These are phyloP conservation scores for Cryphonectria naterciae DNA, from an alignment of 2,329 filamentous ascomycete species.

Conservation along the genomic window DNA sequence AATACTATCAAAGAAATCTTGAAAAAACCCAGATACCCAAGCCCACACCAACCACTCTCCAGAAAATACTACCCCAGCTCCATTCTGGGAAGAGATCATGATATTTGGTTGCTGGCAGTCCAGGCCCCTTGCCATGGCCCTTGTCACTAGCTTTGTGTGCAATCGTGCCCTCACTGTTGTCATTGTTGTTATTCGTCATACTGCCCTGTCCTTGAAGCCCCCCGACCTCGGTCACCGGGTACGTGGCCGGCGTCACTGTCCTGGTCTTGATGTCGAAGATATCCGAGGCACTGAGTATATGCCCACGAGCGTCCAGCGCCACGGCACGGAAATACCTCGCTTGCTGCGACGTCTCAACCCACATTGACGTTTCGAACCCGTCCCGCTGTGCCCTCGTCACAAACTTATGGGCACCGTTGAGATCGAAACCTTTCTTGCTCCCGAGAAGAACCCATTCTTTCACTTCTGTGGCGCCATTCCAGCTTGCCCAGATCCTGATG, in stretches of 20 bases:
- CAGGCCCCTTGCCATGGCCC: background rate
- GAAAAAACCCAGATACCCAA: slow-evolving; percentile 17
- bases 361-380: slow-evolving; percentile 18
- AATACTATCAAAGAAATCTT: slow-evolving; percentile 8
- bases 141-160: background rate
- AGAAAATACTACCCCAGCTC: slow-evolving; percentile 14
- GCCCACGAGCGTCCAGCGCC: background rate
- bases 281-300: slow-evolving; percentile 3
- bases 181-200: background rate
- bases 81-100: slow-evolving; percentile 9
- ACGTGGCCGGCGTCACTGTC: background rate
- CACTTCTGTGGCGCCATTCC: slow-evolving; percentile 30
- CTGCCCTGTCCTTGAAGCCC: background rate
- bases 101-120: slow-evolving; percentile 7
- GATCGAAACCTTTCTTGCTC: slow-evolving; percentile 18
- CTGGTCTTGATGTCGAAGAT: slow-evolving; percentile 1
- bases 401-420: slow-evolving; percentile 26
- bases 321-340: slow-evolving; percentile 13
- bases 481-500: slow-evolving; percentile 25
- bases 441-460: slow-evolving; percentile 26
- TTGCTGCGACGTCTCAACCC: background rate
- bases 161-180: background rate
- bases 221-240: background rate
- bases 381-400: slow-evolving; percentile 19
- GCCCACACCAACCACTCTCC: slow-evolving; percentile 4